Percentiles rank a stretch among this genome's conserved stretches.
phyloP scores from a whole-genome alignment of 805 yeast species.

The Starmerella bombicola region DNA sequence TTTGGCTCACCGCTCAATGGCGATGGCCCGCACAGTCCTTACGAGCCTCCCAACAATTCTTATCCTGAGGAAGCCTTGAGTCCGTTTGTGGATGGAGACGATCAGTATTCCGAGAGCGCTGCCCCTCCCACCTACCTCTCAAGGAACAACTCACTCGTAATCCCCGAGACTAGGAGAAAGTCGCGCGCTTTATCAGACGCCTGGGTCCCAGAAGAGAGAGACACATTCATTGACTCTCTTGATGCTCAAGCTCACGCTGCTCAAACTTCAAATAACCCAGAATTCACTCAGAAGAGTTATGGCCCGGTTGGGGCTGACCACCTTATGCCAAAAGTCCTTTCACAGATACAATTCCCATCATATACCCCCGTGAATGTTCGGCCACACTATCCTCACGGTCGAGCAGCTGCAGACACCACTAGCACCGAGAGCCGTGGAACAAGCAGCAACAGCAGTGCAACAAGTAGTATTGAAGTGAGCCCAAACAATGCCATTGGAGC shows the following conservation, averaged over 20 bases:
- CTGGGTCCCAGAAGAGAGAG: constrained; percentile 13
- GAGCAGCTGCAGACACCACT: not conserved
- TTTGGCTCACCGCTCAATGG: constrained; percentile 6
- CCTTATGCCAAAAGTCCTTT: not conserved
- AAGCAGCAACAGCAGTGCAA: constrained; percentile 3
- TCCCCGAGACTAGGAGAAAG: not conserved
- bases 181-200: constrained; percentile 18
- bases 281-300: not conserved
- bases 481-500: not conserved
- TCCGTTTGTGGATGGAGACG: constrained; percentile 6
- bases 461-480: not conserved
- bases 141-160: not conserved
- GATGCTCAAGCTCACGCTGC: constrained; percentile 7
- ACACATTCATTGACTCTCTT: constrained; percentile 13
- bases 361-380: constrained; percentile 8
- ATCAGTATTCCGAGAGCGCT: not conserved
- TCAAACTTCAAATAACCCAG: not conserved
- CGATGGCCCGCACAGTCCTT: constrained; percentile 6
- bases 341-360: constrained; percentile 1
- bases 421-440: not conserved
- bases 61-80: constrained; percentile 3
- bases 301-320: not conserved
- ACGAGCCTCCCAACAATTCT: not conserved
- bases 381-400: not conserved
- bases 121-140: not conserved